Base-by-base conservation (phyloP, 164 flowering plant species). In the Protea cynaroides region DNA sequence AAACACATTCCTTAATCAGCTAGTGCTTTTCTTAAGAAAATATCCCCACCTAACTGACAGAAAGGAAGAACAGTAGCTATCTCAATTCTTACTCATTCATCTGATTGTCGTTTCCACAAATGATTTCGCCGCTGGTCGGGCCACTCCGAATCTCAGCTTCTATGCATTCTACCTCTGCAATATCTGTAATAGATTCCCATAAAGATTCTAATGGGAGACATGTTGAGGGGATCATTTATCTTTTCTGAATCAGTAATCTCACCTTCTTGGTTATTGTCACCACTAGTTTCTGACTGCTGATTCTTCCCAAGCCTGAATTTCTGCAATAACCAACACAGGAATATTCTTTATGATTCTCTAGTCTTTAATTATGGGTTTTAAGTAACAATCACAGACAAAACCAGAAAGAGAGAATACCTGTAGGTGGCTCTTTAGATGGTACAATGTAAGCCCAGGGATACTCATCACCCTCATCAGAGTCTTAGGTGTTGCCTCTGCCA, bases 351-450 rank as follows among this genome's bases (percentile, higher is more conserved):
- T 17, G 19, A 21, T 21, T 55, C 38, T 59, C 29, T n/a, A n/a
- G n/a, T n/a, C n/a, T 19, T 44, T 38, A 43, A 14, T 25, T 23
- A 5, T 37, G 1, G 43, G 17, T 5, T 25, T 54, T 40, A 47
- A 58, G 21, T 22, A 64, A 57, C 12, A 43, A 61, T 21, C 13
- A 54, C 1, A 63, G 55, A 37, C 15, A 19, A 18, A 47, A 61
- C 43, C 50, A 51, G 56, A 68, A 66, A 68, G n/a, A 23, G 62
- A 61, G 56, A 62, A 64, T 72, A 58, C 98, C 96, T 93, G 97
- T 74, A 93, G 86, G 80, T 94, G 97, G 75, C 97, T 89, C 80
- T 94, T 90, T 1, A 94, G 75, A 67, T 94, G 98, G 79, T 87
- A 90, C 67, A 89, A 66, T 62, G 95, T 90, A 18, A 94, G 80